Percentiles rank a stretch among this genome's conserved stretches.
phyloP scores from a whole-genome alignment of 2,329 filamentous ascomycete species.

The Nemania abortiva region DNA sequence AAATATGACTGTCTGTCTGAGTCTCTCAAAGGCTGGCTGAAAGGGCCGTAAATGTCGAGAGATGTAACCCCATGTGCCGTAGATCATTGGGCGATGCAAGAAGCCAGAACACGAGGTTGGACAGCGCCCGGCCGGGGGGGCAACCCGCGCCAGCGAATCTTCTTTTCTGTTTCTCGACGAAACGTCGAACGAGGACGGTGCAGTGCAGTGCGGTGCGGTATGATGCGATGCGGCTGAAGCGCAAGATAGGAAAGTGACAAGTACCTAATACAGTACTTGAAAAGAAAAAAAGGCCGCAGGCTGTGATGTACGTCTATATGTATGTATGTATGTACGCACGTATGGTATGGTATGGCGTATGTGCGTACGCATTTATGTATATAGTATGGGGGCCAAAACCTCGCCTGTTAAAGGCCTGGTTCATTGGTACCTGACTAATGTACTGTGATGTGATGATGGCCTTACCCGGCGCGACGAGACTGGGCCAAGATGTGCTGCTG shows the following conservation, averaged over 20 bases:
- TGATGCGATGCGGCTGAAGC: slow-evolving; percentile 32
- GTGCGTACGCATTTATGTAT: no score
- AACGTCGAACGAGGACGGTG: slow-evolving; percentile 12
- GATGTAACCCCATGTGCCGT: slow-evolving; percentile 32
- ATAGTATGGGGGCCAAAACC: slow-evolving; percentile 5
- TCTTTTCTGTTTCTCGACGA: not conserved
- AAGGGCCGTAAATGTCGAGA: slow-evolving; percentile 23
- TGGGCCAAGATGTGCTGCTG: slow-evolving; percentile 27
- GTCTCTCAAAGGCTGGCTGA: slow-evolving; percentile 24
- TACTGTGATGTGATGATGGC: slow-evolving; percentile 31
- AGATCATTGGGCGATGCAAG: slow-evolving; percentile 37
- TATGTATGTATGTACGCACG: not conserved
- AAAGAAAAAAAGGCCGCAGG: not conserved
- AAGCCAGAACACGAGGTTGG: slow-evolving; percentile 37
- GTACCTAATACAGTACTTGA: not conserved
- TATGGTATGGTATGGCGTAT: no score
- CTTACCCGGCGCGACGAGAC: slow-evolving; percentile 28
- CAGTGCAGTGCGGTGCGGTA: not conserved
- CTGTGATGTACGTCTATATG: not conserved
- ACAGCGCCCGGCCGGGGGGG: slow-evolving; percentile 15
- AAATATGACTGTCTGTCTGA: no score
- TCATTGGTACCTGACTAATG: slow-evolving; percentile 35
- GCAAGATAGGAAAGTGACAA: not conserved
- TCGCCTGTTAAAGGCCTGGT: slow-evolving; percentile 14
- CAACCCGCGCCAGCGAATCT: slow-evolving; percentile 14